Evolutionary conservation across 176 grass and related monocot genomes (phyloP).

Genomic region (Thinopyrum elongatum): DNA sequence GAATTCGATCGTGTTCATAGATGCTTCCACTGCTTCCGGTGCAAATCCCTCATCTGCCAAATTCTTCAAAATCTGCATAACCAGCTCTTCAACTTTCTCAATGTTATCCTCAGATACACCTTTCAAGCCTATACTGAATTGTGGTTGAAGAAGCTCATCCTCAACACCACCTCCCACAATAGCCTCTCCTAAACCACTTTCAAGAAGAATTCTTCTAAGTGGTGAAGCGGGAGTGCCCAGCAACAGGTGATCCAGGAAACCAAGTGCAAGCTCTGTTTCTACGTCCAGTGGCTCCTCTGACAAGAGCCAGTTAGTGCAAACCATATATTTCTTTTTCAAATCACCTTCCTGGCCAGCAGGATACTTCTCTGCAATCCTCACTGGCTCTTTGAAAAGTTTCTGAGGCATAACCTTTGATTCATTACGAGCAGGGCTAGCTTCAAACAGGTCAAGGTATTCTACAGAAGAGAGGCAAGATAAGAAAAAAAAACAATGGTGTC

Average conservation of each 20-base stretch:
- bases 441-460: constrained; percentile 96
- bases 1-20: constrained; percentile 99
- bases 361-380: constrained; percentile 83
- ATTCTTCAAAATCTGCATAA: constrained; percentile 79
- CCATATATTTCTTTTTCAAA: constrained; percentile 94
- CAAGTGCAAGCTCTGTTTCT: constrained; percentile 83
- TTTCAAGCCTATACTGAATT: constrained; percentile 95
- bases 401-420: constrained; percentile 83
- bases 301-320: constrained; percentile 94
- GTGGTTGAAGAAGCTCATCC: constrained; percentile 94
- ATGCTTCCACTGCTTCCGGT: constrained; percentile 91
- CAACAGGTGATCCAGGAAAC: constrained; percentile 94
- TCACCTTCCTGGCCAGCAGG: constrained; percentile 77
- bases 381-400: constrained; percentile 80
- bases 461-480: constrained; percentile 6
- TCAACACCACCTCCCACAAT: constrained; percentile 96
- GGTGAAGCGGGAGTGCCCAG: constrained; percentile 93
- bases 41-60: constrained; percentile 80
- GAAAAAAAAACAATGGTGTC: neutral
- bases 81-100: constrained; percentile 79
- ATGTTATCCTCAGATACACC: constrained; percentile 79
- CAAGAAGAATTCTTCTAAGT: constrained; percentile 82
- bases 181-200: constrained; percentile 89
- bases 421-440: constrained; percentile 64
- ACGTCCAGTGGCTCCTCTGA: constrained; percentile 76